Base-by-base conservation (phyloP, 1,284 basidiomycete species). In the Bondarzewia mesenterica region DNA sequence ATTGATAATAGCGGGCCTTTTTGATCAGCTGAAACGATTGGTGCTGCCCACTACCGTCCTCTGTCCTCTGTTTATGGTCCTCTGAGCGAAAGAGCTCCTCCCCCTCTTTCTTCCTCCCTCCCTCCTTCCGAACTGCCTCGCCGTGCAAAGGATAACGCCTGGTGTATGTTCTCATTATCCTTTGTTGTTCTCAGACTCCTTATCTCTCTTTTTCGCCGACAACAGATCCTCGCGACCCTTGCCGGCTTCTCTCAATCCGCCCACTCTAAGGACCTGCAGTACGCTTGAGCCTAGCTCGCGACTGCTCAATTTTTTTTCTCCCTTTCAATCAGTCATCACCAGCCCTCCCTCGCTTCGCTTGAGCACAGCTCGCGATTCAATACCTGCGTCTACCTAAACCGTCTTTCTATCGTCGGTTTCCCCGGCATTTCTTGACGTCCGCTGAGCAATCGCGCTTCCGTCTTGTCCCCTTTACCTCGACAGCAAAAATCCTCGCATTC, bases 221-320 rank as follows among this genome's bases (percentile, higher is more conserved):
- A 8, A 15, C 66, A 90, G 85, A 77, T 81, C 88, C 54, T 93
- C 90, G 89, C 89, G 90, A 92, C 90, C 89, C 90, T 90, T 85
- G 82, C 77, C 85, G 85, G 85, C 83, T 74, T 77, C 84, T 76
- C 65, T 67, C 59, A 63, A 75, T 76, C 71, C 64, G 66, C 60
- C 59, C 55, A 61, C 61, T 63, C 64, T 60, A 48, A 51, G 55
- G 54, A 56, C 59, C 61, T 65, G 58, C 57, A 61, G 63, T 67
- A 69, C 81, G 82, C 82, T 82, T 77, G 85, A 85, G 82, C 80
- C 63, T 70, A 62, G 77, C 81, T 82, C 81, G 78, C 79, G 78
- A 70, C 54, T 54, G 61, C 54, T 49, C 18, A 21, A 22, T 18
- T 20, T 15, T 26, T 3, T 37, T 16, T 7, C 29, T 10, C 3